phyloP scores from a whole-genome alignment of 768 basidiomycete species.

The Boletus patriciae region DNA sequence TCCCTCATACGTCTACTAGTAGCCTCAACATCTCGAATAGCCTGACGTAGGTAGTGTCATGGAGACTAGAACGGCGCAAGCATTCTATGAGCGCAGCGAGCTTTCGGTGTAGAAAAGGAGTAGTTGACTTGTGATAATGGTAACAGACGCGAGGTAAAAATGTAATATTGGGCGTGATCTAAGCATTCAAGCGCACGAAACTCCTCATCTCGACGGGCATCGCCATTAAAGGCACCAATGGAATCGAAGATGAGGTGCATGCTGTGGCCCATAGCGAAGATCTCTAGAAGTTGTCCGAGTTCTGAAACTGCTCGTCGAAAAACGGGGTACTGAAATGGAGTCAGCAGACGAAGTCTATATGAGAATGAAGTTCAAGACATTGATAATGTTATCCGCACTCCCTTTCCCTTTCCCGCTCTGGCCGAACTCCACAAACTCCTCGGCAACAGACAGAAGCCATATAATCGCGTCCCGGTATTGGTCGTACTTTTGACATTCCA shows the following conservation, averaged over 20 bases:
- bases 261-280: conserved; percentile 77
- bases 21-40: conserved; percentile 11
- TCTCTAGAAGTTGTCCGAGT: conserved; percentile 81
- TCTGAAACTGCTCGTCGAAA: conserved; percentile 59
- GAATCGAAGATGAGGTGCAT: conserved; percentile 71
- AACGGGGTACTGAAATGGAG: conserved; percentile 44
- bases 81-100: conserved; percentile 17
- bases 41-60: conserved; percentile 17
- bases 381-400: conserved; percentile 13
- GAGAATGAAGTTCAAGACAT: conserved; percentile 1
- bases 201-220: conserved; percentile 71
- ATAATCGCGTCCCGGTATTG: conserved; percentile 81
- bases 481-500: conserved; percentile 90
- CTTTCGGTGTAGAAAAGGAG: too few species aligned
- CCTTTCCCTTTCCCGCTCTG: conserved; percentile 38
- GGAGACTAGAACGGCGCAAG: conserved; percentile 5
- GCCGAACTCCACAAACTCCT: conserved; percentile 61
- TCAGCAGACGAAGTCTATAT: conserved; percentile 18
- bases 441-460: conserved; percentile 68
- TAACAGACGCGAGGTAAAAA: too few species aligned
- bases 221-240: conserved; percentile 67
- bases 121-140: too few species aligned
- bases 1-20: not conserved
- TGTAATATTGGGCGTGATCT: too few species aligned
- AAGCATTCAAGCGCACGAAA: conserved; percentile 62